Evolutionary conservation across 352 stramenopile species (phyloP).

Genomic region (Pilasporangium apinafurcum): DNA sequence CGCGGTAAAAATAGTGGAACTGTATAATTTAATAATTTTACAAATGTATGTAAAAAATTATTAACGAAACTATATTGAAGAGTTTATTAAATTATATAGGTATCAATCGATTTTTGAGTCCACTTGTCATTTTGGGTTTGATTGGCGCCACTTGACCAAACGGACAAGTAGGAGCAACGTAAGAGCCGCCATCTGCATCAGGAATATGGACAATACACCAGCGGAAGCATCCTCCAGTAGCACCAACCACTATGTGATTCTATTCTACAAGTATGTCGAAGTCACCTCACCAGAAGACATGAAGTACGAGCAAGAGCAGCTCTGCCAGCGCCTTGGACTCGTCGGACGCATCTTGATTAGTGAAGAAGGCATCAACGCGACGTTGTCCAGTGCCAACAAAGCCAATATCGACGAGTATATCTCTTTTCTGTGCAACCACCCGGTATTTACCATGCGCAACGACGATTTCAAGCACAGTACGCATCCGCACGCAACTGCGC

Average conservation of each 20-base stretch:
- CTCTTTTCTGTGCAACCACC: slow-evolving; percentile 36
- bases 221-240: too few relatives aligned
- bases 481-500: slow-evolving; percentile 20
- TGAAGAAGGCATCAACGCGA: slow-evolving; percentile 82
- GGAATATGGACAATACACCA: too few relatives aligned
- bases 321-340: slow-evolving; percentile 51
- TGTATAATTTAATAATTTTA: too few relatives aligned
- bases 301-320: slow-evolving; percentile 37
- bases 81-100: too few relatives aligned
- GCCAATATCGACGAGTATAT: slow-evolving; percentile 62
- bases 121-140: too few relatives aligned
- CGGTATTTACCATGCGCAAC: slow-evolving; percentile 37
- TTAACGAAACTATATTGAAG: too few relatives aligned
- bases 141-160: too few relatives aligned
- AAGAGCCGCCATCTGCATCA: too few relatives aligned
- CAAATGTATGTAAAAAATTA: too few relatives aligned
- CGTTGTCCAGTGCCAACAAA: slow-evolving; percentile 41
- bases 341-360: slow-evolving; percentile 69
- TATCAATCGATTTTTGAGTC: too few relatives aligned
- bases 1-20: too few relatives aligned
- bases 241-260: slow-evolving; percentile 42
- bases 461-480: slow-evolving; percentile 80
- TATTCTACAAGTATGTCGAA: slow-evolving; percentile 77
- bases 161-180: too few relatives aligned
- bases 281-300: slow-evolving; percentile 24